Percentiles rank a stretch among this genome's conserved stretches.
Conservation (phyloP, 108 stramenopile species). For the Seminavis robusta region DNA sequence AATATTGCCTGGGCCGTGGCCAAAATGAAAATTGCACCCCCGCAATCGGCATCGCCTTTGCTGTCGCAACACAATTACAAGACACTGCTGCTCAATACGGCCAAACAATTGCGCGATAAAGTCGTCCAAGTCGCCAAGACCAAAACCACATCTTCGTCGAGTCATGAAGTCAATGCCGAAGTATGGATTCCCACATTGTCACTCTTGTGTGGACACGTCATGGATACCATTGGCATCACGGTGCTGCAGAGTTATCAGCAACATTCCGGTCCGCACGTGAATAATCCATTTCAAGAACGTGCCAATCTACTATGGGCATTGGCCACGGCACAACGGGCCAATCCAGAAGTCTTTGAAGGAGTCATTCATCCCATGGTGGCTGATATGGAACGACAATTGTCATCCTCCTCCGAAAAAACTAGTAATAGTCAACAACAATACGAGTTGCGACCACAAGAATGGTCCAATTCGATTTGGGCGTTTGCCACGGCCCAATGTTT, state of each 20-base stretch:
- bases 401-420: not conserved
- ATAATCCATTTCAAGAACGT: conserved; percentile 54
- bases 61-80: conserved; percentile 17
- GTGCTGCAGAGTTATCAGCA: conserved; percentile 1
- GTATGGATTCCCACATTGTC: conserved; percentile 73
- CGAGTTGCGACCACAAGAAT: conserved; percentile 44
- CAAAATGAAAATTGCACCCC: conserved; percentile 67
- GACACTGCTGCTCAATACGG: conserved; percentile 11
- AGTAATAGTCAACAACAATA: not conserved
- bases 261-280: conserved; percentile 7
- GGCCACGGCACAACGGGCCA: conserved; percentile 51
- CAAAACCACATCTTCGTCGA: no score
- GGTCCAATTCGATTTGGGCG: conserved; percentile 76
- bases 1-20: conserved; percentile 83
- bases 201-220: conserved; percentile 46
- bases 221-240: conserved; percentile 56
- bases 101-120: conserved; percentile 30
- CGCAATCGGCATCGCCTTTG: conserved; percentile 40
- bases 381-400: conserved; percentile 21
- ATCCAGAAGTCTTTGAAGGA: conserved; percentile 37
- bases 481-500: conserved; percentile 63
- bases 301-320: conserved; percentile 63
- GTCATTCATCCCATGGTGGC: conserved; percentile 40
- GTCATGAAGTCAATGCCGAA: no score
- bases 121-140: conserved; percentile 23